phyloP scores from a whole-genome alignment of 176 grass and related monocot species.

The Elymus sibiricus region DNA sequence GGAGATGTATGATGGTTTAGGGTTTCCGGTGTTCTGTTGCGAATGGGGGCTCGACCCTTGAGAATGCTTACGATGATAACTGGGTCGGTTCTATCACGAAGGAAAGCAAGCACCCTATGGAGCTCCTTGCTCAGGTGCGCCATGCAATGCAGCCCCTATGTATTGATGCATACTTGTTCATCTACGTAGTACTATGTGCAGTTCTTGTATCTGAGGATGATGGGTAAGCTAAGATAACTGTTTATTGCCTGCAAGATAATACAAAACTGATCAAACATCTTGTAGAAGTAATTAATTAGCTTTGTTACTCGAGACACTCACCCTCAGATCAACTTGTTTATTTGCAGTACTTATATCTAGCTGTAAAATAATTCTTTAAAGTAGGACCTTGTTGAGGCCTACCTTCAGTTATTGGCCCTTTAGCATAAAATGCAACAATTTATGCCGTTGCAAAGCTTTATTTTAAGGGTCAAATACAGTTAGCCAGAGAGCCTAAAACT shows the following conservation, averaged over 20 bases:
- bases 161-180: not conserved
- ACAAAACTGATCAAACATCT: not conserved
- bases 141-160: not conserved
- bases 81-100: conserved; percentile 29
- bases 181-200: not conserved
- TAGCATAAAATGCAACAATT: not conserved
- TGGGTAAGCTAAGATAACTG: not conserved
- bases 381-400: not conserved
- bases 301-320: not conserved
- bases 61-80: conserved; percentile 43
- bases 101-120: conserved; percentile 54
- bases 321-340: not conserved
- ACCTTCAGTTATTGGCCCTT: not conserved
- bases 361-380: not conserved
- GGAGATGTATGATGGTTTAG: too few species aligned
- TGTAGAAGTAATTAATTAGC: not conserved
- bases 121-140: conserved; percentile 70
- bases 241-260: not conserved
- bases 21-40: too few species aligned
- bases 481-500: not conserved
- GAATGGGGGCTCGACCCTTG: too few species aligned
- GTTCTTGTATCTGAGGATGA: conserved; percentile 2
- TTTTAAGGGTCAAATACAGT: not conserved
- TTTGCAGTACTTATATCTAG: not conserved
- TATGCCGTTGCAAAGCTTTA: not conserved